Evolutionary conservation across 73 alveolate genomes (phyloP).

Genomic region (Uronychia binucleata): DNA sequence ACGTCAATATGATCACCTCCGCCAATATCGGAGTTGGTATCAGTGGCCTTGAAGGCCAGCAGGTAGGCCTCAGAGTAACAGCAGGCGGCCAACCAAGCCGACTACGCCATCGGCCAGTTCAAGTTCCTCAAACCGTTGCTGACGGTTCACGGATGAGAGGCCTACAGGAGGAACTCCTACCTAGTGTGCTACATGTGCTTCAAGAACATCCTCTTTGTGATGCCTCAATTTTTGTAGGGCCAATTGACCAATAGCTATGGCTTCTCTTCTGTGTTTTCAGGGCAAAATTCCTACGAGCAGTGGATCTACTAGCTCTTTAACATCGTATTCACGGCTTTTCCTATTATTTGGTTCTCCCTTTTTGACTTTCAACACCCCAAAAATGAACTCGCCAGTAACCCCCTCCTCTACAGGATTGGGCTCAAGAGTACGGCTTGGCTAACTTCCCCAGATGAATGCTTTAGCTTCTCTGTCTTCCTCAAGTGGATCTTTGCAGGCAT

Average conservation of each 20-base stretch:
- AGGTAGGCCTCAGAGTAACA: slow-evolving; percentile 35
- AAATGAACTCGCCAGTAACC: slow-evolving; percentile 54
- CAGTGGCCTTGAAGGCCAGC: slow-evolving; percentile 94
- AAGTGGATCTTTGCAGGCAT: slow-evolving; percentile 86
- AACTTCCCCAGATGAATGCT: slow-evolving; percentile 22
- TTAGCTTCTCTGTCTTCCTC: slow-evolving; percentile 71
- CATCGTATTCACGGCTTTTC: slow-evolving; percentile 85
- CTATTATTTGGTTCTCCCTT: slow-evolving; percentile 87
- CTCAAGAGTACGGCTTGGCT: slow-evolving; percentile 25
- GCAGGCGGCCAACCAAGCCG: slow-evolving; percentile 87
- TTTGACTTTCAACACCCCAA: slow-evolving; percentile 80
- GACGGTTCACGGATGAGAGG: slow-evolving; percentile 92
- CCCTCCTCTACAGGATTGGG: slow-evolving; percentile 71
- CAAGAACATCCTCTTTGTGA: slow-evolving; percentile 92
- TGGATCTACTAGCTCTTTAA: slow-evolving; percentile 93
- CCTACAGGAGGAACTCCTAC: slow-evolving; percentile 90
- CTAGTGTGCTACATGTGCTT: slow-evolving; percentile 88
- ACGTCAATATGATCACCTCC: slow-evolving; percentile 95
- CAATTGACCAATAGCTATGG: slow-evolving; percentile 66
- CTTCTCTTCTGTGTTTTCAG: slow-evolving; percentile 79
- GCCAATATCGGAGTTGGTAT: slow-evolving; percentile 98
- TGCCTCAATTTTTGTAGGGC: slow-evolving; percentile 83
- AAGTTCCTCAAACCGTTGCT: slow-evolving; percentile 66
- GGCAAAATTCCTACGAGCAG: slow-evolving; percentile 85
- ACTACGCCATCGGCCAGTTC: slow-evolving; percentile 88